phyloP scores from a whole-genome alignment of 2,329 filamentous ascomycete species.

The Cladorrhinum sp. region DNA sequence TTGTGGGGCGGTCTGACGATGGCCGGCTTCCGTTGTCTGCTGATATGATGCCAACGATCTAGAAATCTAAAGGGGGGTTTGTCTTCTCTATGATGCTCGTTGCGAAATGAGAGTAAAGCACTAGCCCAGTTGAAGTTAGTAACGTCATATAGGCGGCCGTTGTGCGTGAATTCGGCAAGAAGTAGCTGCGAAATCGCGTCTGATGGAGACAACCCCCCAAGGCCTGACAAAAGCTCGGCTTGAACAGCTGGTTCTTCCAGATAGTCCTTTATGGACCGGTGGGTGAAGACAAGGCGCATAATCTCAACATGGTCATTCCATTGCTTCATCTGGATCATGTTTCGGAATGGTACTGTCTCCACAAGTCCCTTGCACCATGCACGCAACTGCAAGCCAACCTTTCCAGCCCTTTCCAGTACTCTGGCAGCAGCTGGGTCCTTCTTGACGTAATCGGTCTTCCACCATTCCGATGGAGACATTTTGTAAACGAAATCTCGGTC shows the following conservation, averaged over 20 bases:
- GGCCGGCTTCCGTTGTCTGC: not conserved
- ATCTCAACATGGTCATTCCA: not conserved
- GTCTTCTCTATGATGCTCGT: not conserved
- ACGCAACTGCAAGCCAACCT: not conserved
- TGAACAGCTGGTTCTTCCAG: not conserved
- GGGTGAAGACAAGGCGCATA: not conserved
- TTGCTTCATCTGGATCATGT: too few species aligned
- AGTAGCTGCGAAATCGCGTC: conserved; percentile 2
- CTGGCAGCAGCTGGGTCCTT: not conserved
- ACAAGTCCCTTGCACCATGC: conserved; percentile 4
- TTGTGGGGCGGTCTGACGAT: not conserved
- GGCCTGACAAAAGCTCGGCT: not conserved
- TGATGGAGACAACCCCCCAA: not conserved
- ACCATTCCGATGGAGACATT: not conserved
- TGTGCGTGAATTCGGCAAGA: not conserved
- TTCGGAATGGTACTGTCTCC: not conserved
- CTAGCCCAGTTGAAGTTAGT: not conserved
- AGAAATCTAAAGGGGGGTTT: not conserved
- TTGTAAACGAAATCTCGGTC: not conserved
- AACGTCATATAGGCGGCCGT: not conserved
- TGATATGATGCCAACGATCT: not conserved
- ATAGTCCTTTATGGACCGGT: not conserved
- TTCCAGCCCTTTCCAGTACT: not conserved
- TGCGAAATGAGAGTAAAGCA: not conserved
- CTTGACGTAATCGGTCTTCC: not conserved